Base-by-base conservation (phyloP, 257 asterid genomes). In the Mentha longifolia region DNA sequence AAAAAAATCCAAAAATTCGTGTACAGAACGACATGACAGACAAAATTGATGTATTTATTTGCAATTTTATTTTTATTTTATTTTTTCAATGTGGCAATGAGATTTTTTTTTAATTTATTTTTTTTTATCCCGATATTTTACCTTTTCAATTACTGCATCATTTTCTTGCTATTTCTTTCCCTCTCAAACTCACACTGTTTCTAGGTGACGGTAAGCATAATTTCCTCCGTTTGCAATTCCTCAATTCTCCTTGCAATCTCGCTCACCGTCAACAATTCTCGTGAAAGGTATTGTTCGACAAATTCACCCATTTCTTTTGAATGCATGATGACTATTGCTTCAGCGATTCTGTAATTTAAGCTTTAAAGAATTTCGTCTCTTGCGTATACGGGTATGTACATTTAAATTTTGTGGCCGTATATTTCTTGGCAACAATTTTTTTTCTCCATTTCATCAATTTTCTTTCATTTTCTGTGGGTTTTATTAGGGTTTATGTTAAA, bases 401-500 rank as follows among this genome's bases (percentile, higher is more conserved):
- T 55, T 66, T 31, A 52, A 42, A 3, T 22, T 66, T 52, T 33
- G 28, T 28, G 33, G 41, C 51, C 67, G 54, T 35, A 16, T 5
- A 19, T 33, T 51, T 51, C 3, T 51, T 7, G 41, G 68, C 14
- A 11, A 28, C 41, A n/a, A 5, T 0, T 16, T 62, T 37, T n/a
- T 43, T 45, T 30, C 31, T 58, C 20, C 28, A 51, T n/a, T 5
- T 58, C 6, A 10, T 1, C 13, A 41, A 6, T n/a, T 30, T 57
- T 12, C 37, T 41, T 39, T 28, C 9, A 5, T 3, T 5, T 2
- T 19, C 2, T 65, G 59, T 60, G 75, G 73, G 81, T 58, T 62
- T 68, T 68, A 20, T 45, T 76, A 80, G 79, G 81, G 76, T 80
- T 76, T 71, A 54, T 58, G 30, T 43, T 52, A 17, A 28, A 64